Base-by-base conservation (phyloP, 768 basidiomycete species). In the Boletus patriciae region DNA sequence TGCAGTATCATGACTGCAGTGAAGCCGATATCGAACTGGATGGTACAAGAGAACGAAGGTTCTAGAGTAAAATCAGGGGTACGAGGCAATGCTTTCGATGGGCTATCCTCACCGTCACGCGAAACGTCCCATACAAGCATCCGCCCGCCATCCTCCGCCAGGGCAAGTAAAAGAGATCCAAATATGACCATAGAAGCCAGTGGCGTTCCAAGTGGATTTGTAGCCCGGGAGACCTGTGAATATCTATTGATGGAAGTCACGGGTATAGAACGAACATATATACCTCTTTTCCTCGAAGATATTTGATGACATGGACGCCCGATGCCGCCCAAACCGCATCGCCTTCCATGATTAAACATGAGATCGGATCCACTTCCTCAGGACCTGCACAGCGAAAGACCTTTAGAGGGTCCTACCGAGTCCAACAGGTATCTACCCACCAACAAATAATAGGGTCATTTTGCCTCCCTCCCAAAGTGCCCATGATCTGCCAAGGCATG, bases 391-490 rank as follows among this genome's bases (percentile, higher is more conserved):
- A 53, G 16, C 50, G 13, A 52, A 37, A 37, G 41, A 42, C 45
- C 16, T 41, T 53, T 7, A 57, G 42, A 31, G 52, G 58, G 56
- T n/a, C 25, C 41, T 36, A 44, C 18, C 25, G 5, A 46, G 12
- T 49, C 29, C 31, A 43, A 52, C 12, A 21, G 18, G 42, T 33
- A 33, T 38, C 44, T 40, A 58, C 92, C 76, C 73, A 92, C 96
- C 93, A 58, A 95, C 94, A 69, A 99, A 98, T 37, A 98, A 79
- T 54, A 98, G 74, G 33, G 79, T 80, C 92, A 98, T 94, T 74
- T 88, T 94, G 27, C 86, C 90, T 21, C 93, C 95, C 64, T 97
- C 94, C 96, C 96, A 98, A 66, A 97, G 77, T 18, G 94, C 91
- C 95, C 95, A 98, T 61, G 90, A 84, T 55, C 78, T 83, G 7